phyloP scores from a whole-genome alignment of 768 basidiomycete genomes.

The Phylloporus sp. region DNA sequence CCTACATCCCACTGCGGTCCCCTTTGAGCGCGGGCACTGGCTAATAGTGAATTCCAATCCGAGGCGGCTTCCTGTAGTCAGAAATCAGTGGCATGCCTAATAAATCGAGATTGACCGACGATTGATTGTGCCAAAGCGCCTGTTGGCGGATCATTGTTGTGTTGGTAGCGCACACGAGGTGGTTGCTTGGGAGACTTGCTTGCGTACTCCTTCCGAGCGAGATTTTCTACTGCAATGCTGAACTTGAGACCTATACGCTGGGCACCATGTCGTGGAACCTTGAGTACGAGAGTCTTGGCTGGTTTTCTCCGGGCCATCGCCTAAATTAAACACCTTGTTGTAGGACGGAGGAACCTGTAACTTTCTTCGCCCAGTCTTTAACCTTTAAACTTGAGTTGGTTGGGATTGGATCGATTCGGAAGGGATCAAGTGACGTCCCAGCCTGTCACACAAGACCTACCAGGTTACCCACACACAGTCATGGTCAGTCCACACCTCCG shows the following conservation, averaged over 20 bases:
- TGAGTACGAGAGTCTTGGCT: slow-evolving; percentile 53
- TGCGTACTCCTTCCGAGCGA: slow-evolving; percentile 48
- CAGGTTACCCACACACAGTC: neutral
- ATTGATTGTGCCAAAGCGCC: slow-evolving; percentile 55
- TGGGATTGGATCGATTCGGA: neutral
- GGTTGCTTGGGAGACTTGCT: slow-evolving; percentile 44
- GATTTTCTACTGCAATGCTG: slow-evolving; percentile 51
- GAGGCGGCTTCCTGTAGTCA: slow-evolving; percentile 63
- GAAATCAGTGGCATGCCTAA: neutral
- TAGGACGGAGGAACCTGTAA: neutral
- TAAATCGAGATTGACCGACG: slow-evolving; percentile 39
- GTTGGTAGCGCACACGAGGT: slow-evolving; percentile 42
- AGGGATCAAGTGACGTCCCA: slow-evolving; percentile 4
- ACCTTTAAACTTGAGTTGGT: no score
- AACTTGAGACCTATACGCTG: slow-evolving; percentile 68
- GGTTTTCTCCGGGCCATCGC: slow-evolving; percentile 42
- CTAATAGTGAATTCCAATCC: slow-evolving; percentile 80
- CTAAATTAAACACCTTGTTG: neutral
- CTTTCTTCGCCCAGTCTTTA: no score
- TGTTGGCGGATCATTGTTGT: slow-evolving; percentile 49
- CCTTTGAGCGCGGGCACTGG: slow-evolving; percentile 73
- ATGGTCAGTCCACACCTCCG: slow-evolving; percentile 20
- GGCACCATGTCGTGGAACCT: slow-evolving; percentile 72
- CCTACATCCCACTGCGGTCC: slow-evolving; percentile 88
- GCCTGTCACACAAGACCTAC: neutral